Evolutionary conservation across 78 protist genomes (phyloP), one percentile per base, ranked within the genome.

Genomic region (Speleostelium caveatum): DNA sequence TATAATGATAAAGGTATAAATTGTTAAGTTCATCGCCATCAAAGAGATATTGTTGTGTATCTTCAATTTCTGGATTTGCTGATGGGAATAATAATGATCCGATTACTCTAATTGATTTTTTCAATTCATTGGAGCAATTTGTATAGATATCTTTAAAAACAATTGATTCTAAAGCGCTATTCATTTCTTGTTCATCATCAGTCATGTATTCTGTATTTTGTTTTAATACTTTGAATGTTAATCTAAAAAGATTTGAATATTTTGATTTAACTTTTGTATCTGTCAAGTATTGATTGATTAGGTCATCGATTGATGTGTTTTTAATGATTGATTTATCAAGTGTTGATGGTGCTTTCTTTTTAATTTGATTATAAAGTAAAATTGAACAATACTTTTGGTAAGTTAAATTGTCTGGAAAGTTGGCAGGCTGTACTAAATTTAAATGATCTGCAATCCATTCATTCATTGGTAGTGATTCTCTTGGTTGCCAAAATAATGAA

Each of bases 381-480:
- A 49, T 49, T 49, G 55, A 16, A 12, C 55, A 49, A 49, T 16
- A 49, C 12, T 49, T 8, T 49, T 49, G 8, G 12, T 49, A 49
- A 49, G 8, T 8, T 8, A 12, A 16, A 16, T 49, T 8, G 55
- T 49, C 55, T n/a, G n/a, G n/a, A n/a, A n/a, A n/a, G n/a, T n/a
- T n/a, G n/a, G n/a, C n/a, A n/a, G n/a, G n/a, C n/a, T n/a, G n/a
- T n/a, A n/a, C n/a, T n/a, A n/a, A n/a, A n/a, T n/a, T n/a, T n/a
- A n/a, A n/a, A n/a, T n/a, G n/a, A n/a, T n/a, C n/a, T n/a, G n/a
- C n/a, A n/a, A n/a, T n/a, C n/a, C n/a, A n/a, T n/a, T n/a, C n/a
- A n/a, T n/a, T n/a, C n/a, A n/a, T n/a, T n/a, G n/a, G 22, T n/a
- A 28, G 3, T 38, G 89, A 49, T 56, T 80, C 78, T 41, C 68